These are phyloP conservation scores for Sporothrix protearum DNA, from an alignment of 2,329 filamentous ascomycete genomes.

Conservation along the genomic window DNA sequence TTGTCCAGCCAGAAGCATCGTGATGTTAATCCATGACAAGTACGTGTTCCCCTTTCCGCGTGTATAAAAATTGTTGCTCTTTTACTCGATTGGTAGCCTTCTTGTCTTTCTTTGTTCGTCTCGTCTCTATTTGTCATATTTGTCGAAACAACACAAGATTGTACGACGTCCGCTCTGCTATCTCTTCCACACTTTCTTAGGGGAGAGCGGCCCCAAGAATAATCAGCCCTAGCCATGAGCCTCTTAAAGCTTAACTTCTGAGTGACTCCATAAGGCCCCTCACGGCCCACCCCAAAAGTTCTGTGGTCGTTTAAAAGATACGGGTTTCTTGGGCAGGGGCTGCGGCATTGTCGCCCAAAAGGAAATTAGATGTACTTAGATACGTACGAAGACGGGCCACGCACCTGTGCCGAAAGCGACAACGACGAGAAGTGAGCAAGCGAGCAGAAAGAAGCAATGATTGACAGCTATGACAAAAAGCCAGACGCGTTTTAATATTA, in stretches of 20 bases:
- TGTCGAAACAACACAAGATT: not conserved
- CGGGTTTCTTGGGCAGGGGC: not conserved
- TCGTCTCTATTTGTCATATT: not conserved
- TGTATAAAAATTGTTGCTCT: not conserved
- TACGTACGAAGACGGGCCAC: too few species aligned
- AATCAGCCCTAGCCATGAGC: not conserved
- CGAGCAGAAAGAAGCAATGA: not conserved
- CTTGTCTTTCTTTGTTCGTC: not conserved
- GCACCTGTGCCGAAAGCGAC: not conserved
- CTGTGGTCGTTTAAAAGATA: not conserved
- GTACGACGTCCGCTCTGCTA: not conserved
- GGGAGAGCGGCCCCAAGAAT: not conserved
- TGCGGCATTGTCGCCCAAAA: not conserved
- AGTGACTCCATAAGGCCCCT: not conserved
- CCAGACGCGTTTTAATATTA: not conserved
- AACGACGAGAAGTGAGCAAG: not conserved
- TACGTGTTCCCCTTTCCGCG: not conserved
- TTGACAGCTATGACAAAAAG: not conserved
- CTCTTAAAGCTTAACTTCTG: not conserved
- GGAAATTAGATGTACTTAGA: conserved; percentile 1
- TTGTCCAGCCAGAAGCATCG: not conserved
- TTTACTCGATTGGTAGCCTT: too few species aligned
- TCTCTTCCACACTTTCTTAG: not conserved
- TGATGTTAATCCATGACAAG: conserved; percentile 3
- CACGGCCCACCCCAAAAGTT: not conserved